phyloP scores from a whole-genome alignment of 1,284 basidiomycete genomes.

The Pseudozyma sp. region DNA sequence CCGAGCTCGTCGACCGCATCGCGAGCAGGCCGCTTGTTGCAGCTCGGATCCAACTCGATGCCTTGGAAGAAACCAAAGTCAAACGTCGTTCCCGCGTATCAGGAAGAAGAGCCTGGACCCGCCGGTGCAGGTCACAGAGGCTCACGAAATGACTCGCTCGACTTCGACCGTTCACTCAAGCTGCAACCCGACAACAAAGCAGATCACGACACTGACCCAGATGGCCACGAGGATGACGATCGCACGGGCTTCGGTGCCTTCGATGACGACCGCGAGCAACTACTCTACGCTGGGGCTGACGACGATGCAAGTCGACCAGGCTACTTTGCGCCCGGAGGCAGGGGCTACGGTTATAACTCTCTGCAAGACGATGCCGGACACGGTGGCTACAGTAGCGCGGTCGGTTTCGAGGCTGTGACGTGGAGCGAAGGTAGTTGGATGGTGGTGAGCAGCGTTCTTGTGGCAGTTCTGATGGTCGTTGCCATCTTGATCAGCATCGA shows the following conservation, averaged over 20 bases:
- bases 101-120: not conserved
- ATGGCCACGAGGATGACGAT: conserved; percentile 23
- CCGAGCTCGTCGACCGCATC: conserved; percentile 3
- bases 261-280: conserved; percentile 35
- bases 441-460: conserved; percentile 27
- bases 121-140: not conserved
- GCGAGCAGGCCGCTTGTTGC: conserved; percentile 22
- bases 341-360: conserved; percentile 35
- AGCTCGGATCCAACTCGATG: conserved; percentile 17
- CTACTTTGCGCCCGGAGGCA: conserved; percentile 33
- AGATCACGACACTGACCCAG: conserved; percentile 9
- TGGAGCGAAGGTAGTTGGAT: conserved; percentile 42
- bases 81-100: not conserved
- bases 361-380: not conserved
- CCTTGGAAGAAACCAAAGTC: conserved; percentile 24
- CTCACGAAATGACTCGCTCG: conserved; percentile 19
- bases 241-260: conserved; percentile 12
- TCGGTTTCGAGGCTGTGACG: conserved; percentile 41
- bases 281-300: conserved; percentile 21
- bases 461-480: conserved; percentile 28
- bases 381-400: conserved; percentile 16
- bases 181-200: not conserved
- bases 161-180: conserved; percentile 10
- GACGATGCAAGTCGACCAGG: conserved; percentile 11
- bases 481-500: conserved; percentile 54